These are phyloP conservation scores for Colletotrichum karsti DNA, from an alignment of 2,329 filamentous ascomycete genomes.

Conservation along the genomic window DNA sequence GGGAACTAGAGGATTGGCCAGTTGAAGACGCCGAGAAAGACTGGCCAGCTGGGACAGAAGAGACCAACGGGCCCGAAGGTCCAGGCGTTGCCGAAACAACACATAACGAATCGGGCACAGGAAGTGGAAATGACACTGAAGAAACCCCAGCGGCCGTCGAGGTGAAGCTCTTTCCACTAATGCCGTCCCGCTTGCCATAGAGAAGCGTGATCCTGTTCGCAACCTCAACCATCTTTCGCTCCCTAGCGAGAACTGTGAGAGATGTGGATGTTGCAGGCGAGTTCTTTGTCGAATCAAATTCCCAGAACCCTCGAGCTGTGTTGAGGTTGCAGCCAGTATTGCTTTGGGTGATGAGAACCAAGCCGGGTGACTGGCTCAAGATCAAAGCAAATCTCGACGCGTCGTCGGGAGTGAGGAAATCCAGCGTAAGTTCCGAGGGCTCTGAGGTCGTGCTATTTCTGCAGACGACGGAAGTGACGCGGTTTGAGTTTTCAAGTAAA, in stretches of 20 bases:
- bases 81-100: background rate
- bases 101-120: background rate
- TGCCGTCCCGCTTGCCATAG: background rate
- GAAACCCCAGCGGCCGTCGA: background rate
- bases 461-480: background rate
- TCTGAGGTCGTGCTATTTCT: background rate
- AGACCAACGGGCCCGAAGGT: too few species aligned
- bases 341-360: background rate
- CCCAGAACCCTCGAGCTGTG: background rate
- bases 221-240: background rate
- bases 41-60: too few species aligned
- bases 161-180: background rate
- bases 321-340: background rate
- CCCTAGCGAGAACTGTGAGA: background rate
- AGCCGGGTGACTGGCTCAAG: background rate
- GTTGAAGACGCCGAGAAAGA: too few species aligned
- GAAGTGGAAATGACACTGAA: background rate
- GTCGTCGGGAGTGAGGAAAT: background rate
- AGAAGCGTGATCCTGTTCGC: background rate
- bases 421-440: background rate
- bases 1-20: too few species aligned
- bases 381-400: background rate
- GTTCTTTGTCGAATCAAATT: background rate
- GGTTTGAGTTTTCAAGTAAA: background rate
- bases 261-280: background rate